Conservation (phyloP, 106 monocot species). For the Allium fistulosum region DNA sequence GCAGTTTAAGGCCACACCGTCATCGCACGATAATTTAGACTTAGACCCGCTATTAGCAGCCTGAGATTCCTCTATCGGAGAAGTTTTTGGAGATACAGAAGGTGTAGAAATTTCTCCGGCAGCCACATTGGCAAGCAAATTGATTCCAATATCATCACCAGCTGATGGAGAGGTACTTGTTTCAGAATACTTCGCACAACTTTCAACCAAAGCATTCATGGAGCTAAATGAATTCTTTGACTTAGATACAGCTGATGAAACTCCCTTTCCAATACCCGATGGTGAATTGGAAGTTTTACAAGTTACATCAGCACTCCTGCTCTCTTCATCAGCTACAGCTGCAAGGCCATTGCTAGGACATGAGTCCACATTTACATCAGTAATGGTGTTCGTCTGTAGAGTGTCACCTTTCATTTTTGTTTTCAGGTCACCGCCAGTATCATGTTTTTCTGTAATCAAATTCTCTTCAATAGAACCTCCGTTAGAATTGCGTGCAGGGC, state of each 20-base stretch:
- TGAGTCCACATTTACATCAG: constrained; percentile 27
- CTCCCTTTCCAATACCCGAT: constrained; percentile 22
- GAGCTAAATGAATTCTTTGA: constrained; percentile 50
- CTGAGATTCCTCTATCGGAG: constrained; percentile 18
- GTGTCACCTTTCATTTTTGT: constrained; percentile 31
- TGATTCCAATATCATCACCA: constrained; percentile 75
- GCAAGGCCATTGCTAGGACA: constrained; percentile 26
- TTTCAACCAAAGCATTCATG: constrained; percentile 71
- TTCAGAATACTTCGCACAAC: constrained; percentile 60
- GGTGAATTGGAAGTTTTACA: constrained; percentile 14
- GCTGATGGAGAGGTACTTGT: constrained; percentile 27
- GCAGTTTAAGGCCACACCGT: constrained; percentile 8
- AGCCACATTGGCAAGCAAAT: constrained; percentile 82
- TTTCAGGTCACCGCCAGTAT: constrained; percentile 14
- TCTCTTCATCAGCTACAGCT: constrained; percentile 18
- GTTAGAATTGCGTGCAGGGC: constrained; percentile 30
- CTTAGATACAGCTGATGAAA: constrained; percentile 15
- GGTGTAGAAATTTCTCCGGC: constrained; percentile 60
- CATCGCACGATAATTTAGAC: constrained; percentile 17
- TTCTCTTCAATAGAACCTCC: constrained; percentile 51
- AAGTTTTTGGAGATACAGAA: constrained; percentile 30
- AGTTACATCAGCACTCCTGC: constrained; percentile 10
- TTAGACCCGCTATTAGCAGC: constrained; percentile 28
- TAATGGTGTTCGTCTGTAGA: constrained; percentile 14
- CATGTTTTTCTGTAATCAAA: constrained; percentile 24